Conservation (phyloP, 371 early-diverging fungal species). For the Mortierella sp. region DNA sequence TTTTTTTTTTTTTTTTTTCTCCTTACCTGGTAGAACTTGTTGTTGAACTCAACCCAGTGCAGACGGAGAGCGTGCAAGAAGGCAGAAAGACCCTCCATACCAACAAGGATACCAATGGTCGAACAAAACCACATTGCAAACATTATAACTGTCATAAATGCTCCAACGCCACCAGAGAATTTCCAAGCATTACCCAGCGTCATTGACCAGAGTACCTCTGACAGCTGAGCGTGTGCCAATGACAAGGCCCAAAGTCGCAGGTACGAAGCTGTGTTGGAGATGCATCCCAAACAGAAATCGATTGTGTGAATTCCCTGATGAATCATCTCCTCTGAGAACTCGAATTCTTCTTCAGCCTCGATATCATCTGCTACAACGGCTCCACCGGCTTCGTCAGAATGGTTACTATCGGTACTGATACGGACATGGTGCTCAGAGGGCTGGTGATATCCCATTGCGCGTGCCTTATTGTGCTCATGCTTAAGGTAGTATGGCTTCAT, state of each 20-base stretch:
- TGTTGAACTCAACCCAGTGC: constrained; percentile 99
- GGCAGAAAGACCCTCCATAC: constrained; percentile 99
- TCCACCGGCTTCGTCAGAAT: constrained; percentile 57
- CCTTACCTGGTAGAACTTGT: constrained; percentile 97
- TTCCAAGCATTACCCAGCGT: constrained; percentile 80
- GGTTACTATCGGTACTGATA: constrained; percentile 55
- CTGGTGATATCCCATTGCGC: constrained; percentile 81
- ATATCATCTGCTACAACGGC: constrained; percentile 53
- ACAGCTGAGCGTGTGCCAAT: constrained; percentile 99
- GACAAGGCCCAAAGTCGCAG: constrained; percentile 99
- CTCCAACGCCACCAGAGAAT: constrained; percentile 64
- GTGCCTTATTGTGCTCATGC: constrained; percentile 82
- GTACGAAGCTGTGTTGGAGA: constrained; percentile 99
- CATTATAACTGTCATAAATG: constrained; percentile 67
- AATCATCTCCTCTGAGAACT: constrained; percentile 94
- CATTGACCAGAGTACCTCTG: constrained; percentile 98
- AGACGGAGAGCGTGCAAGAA: constrained; percentile 99
- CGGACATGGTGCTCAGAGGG: constrained; percentile 67
- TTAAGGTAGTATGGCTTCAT: constrained; percentile 93
- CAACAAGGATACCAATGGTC: constrained; percentile 88
- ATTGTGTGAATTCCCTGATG: constrained; percentile 99
- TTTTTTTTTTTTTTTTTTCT: too few species aligned
- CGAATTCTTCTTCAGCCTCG: constrained; percentile 79
- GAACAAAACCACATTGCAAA: constrained; percentile 87
- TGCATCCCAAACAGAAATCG: constrained; percentile 98